Evolutionary conservation across 345 rosid species (phyloP), one percentile per base, ranked within the genome.

Genomic region (Populus deltoides): DNA sequence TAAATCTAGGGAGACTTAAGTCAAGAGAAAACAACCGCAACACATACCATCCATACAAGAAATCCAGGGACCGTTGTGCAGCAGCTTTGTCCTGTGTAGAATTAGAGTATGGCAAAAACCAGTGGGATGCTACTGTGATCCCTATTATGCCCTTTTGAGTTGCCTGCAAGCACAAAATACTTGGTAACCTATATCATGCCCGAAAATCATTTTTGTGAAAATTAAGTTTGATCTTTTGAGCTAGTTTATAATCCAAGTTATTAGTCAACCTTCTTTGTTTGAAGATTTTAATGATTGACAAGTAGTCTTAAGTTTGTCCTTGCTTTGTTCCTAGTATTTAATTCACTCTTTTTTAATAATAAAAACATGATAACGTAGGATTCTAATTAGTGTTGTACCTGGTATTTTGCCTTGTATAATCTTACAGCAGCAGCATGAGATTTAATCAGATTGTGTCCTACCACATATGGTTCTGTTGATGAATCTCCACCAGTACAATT

Each of bases 131-230:
- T n/a, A 89, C 20, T 5, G 87, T 76, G 18, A 87, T 85, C 33
- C 94, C 94, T 8, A 90, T 87, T 9, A 36, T 15, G 3, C 92
- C 94, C 8, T 81, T 81, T 35, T 87, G 94, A 45, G 36, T 72
- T 24, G 17, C 51, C 93, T 90, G 71, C 68, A 55, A 5, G 35
- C 49, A 8, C 18, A 33, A 61, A 33, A 18, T 33, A 71, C 2
- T n/a, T 15, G 22, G 2, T 55, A 47, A 31, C 7, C 12, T 17
- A 1, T 6, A 33, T 33, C 3, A 25, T 3, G 7, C 36, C 18
- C n/a, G 17, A 4, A 13, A n/a, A 72, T 63, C 75, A 33, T 33
- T 33, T 33, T 33, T 33, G 36, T 33, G 36, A 33, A 33, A 4
- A 33, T 33, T 33, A 33, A 33, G 36, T 33, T 33, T 5, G 36